phyloP scores from a whole-genome alignment of 805 yeast genomes.

The Komagataella ulmi region DNA sequence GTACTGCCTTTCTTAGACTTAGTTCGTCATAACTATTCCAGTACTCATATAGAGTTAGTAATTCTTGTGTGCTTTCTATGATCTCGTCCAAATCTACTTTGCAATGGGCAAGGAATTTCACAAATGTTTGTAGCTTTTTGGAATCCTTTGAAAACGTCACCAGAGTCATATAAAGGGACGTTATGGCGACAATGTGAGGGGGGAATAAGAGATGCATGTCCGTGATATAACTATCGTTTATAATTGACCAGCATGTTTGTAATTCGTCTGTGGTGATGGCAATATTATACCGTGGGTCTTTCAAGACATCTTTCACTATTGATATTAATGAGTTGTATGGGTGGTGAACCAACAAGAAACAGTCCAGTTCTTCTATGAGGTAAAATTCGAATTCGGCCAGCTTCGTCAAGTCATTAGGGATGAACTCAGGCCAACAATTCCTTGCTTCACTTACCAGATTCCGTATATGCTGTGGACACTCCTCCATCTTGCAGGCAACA shows the following conservation, averaged over 20 bases:
- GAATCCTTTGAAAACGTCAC: constrained; percentile 23
- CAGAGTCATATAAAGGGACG: constrained; percentile 70
- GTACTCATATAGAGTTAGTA: constrained; percentile 65
- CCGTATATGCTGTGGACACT: constrained; percentile 87
- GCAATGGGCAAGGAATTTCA: constrained; percentile 58
- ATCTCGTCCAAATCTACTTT: constrained; percentile 69
- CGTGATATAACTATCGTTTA: constrained; percentile 82
- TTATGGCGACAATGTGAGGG: constrained; percentile 78
- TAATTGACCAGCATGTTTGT: constrained; percentile 79
- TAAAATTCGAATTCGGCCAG: constrained; percentile 95
- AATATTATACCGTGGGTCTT: constrained; percentile 12
- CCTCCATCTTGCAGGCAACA: constrained; percentile 88
- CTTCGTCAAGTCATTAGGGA: constrained; percentile 83
- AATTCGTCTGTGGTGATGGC: constrained; percentile 48
- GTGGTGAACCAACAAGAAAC: constrained; percentile 60
- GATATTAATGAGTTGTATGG: constrained; percentile 56
- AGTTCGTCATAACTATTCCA: constrained; percentile 83
- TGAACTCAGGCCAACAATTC: constrained; percentile 87
- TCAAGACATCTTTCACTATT: constrained; percentile 29
- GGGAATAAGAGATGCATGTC: constrained; percentile 76
- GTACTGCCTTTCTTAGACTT: constrained; percentile 34
- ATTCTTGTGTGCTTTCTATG: constrained; percentile 73
- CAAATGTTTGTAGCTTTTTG: constrained; percentile 18
- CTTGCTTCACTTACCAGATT: constrained; percentile 76
- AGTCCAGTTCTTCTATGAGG: constrained; percentile 73